These are phyloP conservation scores for Mollisia scopiformis DNA, from an alignment of 2,329 filamentous ascomycete species.

Conservation along the genomic window DNA sequence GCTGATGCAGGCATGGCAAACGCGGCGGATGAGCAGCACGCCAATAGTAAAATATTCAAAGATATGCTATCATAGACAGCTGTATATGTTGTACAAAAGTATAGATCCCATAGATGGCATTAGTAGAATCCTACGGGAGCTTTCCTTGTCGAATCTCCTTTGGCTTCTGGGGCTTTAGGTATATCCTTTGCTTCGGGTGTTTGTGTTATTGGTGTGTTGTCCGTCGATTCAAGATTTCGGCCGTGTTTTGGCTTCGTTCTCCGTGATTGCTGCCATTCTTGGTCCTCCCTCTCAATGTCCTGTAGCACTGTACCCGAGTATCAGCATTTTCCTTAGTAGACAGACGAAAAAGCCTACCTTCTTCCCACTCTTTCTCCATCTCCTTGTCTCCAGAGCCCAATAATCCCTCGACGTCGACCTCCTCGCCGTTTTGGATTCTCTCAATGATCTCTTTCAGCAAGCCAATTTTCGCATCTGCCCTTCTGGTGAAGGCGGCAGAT, in stretches of 20 bases:
- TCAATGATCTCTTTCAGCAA: constrained; percentile 76
- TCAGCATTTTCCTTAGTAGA: constrained; percentile 6
- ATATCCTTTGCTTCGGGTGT: neutral
- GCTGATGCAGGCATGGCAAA: constrained; percentile 34
- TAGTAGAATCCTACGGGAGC: constrained; percentile 37
- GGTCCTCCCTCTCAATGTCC: constrained; percentile 68
- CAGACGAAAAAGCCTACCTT: constrained; percentile 56
- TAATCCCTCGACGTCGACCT: constrained; percentile 82
- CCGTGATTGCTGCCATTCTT: constrained; percentile 41
- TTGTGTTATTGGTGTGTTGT: constrained; percentile 11
- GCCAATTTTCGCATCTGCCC: constrained; percentile 78
- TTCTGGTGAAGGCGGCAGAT: constrained; percentile 70
- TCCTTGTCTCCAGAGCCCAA: constrained; percentile 77
- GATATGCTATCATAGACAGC: constrained; percentile 58
- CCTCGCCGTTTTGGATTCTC: constrained; percentile 69
- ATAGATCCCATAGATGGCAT: constrained; percentile 13
- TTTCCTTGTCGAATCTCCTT: constrained; percentile 27
- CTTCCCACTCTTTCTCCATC: constrained; percentile 85
- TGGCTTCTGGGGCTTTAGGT: constrained; percentile 3
- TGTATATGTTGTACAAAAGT: constrained; percentile 28
- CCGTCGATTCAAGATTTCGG: constrained; percentile 13
- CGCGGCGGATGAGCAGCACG: constrained; percentile 22
- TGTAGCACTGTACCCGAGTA: constrained; percentile 53
- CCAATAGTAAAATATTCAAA: constrained; percentile 50
- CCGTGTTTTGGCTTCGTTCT: constrained; percentile 28